These are phyloP conservation scores for Handroanthus guayacan DNA, from an alignment of 257 asterid genomes.

Conservation along the genomic window DNA sequence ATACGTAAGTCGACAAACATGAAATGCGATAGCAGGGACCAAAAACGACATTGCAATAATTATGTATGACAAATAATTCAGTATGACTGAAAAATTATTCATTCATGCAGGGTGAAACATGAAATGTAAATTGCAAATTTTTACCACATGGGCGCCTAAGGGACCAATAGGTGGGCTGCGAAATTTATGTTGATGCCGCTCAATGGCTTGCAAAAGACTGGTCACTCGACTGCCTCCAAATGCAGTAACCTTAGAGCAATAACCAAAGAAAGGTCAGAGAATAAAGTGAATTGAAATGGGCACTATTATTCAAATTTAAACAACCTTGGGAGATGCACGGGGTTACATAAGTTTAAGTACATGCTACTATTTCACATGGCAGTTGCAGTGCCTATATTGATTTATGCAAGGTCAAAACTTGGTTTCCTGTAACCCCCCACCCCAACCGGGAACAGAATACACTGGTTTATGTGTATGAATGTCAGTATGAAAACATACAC, in stretches of 20 bases:
- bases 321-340: conserved; percentile 26
- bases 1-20: too few species aligned
- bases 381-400: conserved; percentile 8
- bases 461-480: neutral
- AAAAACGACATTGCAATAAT: neutral
- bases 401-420: conserved; percentile 15
- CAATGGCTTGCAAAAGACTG: conserved; percentile 74
- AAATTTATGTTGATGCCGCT: conserved; percentile 72
- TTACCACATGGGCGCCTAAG: conserved; percentile 93
- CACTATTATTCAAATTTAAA: too few species aligned
- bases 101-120: conserved; percentile 25
- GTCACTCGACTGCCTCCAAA: conserved; percentile 84
- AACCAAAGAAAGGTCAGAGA: conserved; percentile 30
- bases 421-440: conserved; percentile 18
- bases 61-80: neutral
- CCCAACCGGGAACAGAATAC: neutral
- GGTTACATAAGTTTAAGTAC: conserved; percentile 13
- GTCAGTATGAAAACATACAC: neutral
- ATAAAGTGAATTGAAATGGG: neutral
- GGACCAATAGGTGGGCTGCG: conserved; percentile 93
- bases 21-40: neutral
- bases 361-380: neutral
- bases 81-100: conserved; percentile 5
- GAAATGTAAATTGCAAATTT: conserved; percentile 25
- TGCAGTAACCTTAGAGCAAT: conserved; percentile 75